Evolutionary conservation across 257 asterid genomes (phyloP).

Genomic region (Solanum bulbocastanum): DNA sequence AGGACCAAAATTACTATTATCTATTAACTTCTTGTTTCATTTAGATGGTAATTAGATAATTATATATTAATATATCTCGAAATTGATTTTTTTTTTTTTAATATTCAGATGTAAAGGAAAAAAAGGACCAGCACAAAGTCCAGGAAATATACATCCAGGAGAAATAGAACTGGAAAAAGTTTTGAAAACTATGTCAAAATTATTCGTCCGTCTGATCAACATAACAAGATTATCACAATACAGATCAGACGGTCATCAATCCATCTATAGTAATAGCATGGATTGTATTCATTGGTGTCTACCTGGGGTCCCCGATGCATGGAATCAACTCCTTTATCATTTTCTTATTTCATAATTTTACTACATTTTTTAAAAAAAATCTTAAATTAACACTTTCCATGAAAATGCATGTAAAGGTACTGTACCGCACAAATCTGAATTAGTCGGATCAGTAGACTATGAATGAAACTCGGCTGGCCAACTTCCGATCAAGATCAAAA

Average conservation of each 20-base stretch:
- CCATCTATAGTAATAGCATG: constrained; percentile 1
- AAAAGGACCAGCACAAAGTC: neutral
- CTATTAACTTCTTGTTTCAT: neutral
- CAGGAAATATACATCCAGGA: neutral
- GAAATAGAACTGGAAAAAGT: constrained; percentile 10
- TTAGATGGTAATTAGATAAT: neutral
- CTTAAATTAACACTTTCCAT: neutral
- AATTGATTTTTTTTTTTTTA: neutral
- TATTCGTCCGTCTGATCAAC: constrained; percentile 7
- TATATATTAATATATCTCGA: neutral
- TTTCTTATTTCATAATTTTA: neutral
- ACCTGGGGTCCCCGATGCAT: constrained; percentile 24
- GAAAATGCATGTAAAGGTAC: neutral
- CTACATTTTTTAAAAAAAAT: neutral
- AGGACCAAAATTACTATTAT: neutral
- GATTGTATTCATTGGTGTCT: constrained; percentile 30
- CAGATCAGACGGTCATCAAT: constrained; percentile 21
- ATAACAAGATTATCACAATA: constrained; percentile 13
- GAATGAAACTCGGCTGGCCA: neutral
- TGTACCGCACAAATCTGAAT: neutral
- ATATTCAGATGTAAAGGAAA: neutral
- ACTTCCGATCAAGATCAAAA: neutral
- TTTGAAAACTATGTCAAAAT: constrained; percentile 7
- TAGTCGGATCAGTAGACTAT: neutral
- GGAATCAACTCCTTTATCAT: constrained; percentile 15